A percentile compares a stretch with the other conserved stretches of the same genome.
These are phyloP conservation scores for Exophiala aquamarina DNA, from an alignment of 2,329 filamentous ascomycete species.

Conservation along the genomic window DNA sequence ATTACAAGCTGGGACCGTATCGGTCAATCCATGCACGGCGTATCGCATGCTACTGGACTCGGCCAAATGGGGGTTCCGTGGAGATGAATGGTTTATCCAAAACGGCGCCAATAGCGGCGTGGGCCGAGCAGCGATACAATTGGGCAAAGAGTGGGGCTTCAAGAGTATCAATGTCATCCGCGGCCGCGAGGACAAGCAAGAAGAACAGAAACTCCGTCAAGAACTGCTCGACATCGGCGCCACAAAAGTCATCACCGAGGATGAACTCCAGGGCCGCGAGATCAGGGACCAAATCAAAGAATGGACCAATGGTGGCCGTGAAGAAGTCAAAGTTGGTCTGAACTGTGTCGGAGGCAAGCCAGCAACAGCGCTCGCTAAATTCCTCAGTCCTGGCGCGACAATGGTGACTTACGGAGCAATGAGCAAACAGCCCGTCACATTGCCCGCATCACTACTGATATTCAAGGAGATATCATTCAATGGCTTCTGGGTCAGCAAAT, in stretches of 20 bases:
- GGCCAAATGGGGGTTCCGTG: conserved; percentile 53
- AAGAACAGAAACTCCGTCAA: conserved; percentile 58
- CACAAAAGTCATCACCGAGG: conserved; percentile 62
- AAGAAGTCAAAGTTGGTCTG: conserved; percentile 73
- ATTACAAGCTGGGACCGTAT: conserved; percentile 81
- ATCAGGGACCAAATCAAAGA: conserved; percentile 56
- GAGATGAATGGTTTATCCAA: conserved; percentile 94
- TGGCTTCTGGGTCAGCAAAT: conserved; percentile 92
- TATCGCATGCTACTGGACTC: conserved; percentile 92
- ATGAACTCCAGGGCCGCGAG: conserved; percentile 48
- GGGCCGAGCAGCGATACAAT: conserved; percentile 85
- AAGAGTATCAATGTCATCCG: conserved; percentile 88
- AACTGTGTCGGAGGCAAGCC: conserved; percentile 94
- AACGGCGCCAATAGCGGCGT: conserved; percentile 96
- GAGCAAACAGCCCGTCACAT: conserved; percentile 77
- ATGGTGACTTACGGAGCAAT: conserved; percentile 96
- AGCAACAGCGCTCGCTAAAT: conserved; percentile 74
- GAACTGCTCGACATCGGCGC: conserved; percentile 64
- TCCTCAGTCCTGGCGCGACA: conserved; percentile 66
- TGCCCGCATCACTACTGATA: conserved; percentile 84
- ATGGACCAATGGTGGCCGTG: conserved; percentile 71
- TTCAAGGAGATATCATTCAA: conserved; percentile 88
- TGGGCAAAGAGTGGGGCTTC: conserved; percentile 81
- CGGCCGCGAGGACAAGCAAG: conserved; percentile 62
- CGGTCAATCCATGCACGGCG: conserved; percentile 90